Conservation (phyloP, 345 rosid genomes). For the Cardamine chenopodiifolia region DNA sequence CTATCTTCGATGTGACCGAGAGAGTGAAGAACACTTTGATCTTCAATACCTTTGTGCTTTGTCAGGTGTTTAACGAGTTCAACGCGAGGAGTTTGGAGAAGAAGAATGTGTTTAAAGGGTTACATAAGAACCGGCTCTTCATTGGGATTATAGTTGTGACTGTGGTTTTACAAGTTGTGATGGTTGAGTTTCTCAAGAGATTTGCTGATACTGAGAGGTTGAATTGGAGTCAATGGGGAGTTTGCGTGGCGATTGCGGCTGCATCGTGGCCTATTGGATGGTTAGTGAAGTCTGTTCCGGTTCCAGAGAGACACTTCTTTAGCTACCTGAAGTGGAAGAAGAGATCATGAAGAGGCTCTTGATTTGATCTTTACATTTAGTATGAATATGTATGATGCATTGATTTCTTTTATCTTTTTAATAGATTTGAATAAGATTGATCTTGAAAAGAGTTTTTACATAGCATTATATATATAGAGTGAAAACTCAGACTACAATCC, state of each 20-base stretch:
- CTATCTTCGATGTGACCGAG: constrained; percentile 55
- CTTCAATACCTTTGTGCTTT: constrained; percentile 69
- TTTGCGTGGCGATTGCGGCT: constrained; percentile 59
- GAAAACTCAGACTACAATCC: background rate
- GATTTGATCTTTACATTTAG: background rate
- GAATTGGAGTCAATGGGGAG: constrained; percentile 66
- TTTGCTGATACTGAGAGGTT: constrained; percentile 79
- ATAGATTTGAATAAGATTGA: constrained; percentile 8
- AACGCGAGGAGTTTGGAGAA: constrained; percentile 76
- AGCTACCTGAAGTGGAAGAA: constrained; percentile 48
- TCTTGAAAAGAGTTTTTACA: too few relatives aligned
- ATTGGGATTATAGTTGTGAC: constrained; percentile 58
- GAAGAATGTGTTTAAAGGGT: constrained; percentile 69
- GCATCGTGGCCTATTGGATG: constrained; percentile 75
- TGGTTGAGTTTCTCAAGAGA: constrained; percentile 72
- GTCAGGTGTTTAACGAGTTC: constrained; percentile 84
- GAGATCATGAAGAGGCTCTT: constrained; percentile 23
- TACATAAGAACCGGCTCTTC: constrained; percentile 69
- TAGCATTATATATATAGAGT: background rate
- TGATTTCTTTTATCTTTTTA: background rate
- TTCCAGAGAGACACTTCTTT: constrained; percentile 55
- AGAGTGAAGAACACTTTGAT: constrained; percentile 65
- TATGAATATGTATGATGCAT: background rate
- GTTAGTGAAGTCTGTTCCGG: constrained; percentile 62
- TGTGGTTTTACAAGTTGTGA: constrained; percentile 61